phyloP scores from a whole-genome alignment of 2,329 filamentous ascomycete genomes.

The Westerdykella aurantiaca region DNA sequence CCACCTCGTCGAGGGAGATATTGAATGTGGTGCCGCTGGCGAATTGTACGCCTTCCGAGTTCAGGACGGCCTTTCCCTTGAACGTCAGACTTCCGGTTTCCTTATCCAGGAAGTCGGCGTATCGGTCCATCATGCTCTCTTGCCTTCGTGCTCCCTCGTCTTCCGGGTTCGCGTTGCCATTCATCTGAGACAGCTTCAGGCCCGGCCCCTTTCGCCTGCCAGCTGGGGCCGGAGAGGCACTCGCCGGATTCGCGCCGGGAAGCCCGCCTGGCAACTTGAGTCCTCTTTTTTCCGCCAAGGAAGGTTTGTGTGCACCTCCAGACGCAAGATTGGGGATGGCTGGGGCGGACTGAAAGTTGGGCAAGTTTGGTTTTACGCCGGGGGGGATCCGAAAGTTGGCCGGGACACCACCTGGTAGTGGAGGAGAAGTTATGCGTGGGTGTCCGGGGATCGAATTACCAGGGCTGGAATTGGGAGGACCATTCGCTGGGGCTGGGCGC shows the following conservation, averaged over 20 bases:
- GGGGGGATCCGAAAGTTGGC: constrained; percentile 41
- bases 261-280: constrained; percentile 57
- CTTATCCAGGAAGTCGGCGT: constrained; percentile 79
- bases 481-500: constrained; percentile 20
- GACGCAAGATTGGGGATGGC: constrained; percentile 42
- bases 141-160: constrained; percentile 27
- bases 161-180: constrained; percentile 24
- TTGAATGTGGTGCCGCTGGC: constrained; percentile 82
- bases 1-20: constrained; percentile 93
- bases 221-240: constrained; percentile 28
- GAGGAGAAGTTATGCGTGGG: constrained; percentile 16
- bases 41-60: constrained; percentile 86
- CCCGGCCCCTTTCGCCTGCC: constrained; percentile 39
- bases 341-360: constrained; percentile 46
- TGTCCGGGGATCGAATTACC: constrained; percentile 18
- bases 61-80: constrained; percentile 85
- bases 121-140: constrained; percentile 56
- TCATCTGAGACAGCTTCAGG: constrained; percentile 43
- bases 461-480: constrained; percentile 10
- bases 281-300: constrained; percentile 62
- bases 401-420: constrained; percentile 36
- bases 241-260: constrained; percentile 40
- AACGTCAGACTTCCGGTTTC: constrained; percentile 90
- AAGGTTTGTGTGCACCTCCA: constrained; percentile 47
- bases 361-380: constrained; percentile 34